Base-by-base conservation (phyloP, 169 alveolate species). In the Plasmodium billcollinsi region DNA sequence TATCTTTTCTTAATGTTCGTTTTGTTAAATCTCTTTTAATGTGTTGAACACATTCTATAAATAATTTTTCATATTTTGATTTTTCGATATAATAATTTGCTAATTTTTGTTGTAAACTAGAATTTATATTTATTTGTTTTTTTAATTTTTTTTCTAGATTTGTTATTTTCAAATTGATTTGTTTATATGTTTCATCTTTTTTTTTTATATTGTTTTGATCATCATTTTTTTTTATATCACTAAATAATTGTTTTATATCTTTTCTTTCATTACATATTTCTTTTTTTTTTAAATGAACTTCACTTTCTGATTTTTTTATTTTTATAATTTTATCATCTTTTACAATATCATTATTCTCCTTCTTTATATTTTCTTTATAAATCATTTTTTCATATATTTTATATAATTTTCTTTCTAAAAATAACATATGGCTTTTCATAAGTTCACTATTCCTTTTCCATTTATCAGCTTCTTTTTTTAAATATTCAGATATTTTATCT, bases 391-490 rank as follows among this genome's bases (percentile, higher is more conserved):
- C 90, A 54, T 52, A 80, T 21, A 58, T 39, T 47, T 80, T 80
- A 47, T 78, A 39, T n/a, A 80, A 50, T 50, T 80, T 80, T 72
- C 56, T 54, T 72, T 80, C 90, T 50, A 80, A 58, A 58, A 69
- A 80, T 15, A 80, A 15, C 90, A 80, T 80, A 29, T 80, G 90
- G 39, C 39, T 69, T 61, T 80, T 80, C 90, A 80, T 80, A 21
- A 80, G 90, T 43, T 66, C 83, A 33, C 90, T 80, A 50, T 80
- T 80, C 65, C 90, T 66, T 63, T 80, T 80, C 90, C 90, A 80
- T n/a, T 80, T 80, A 49, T 80, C 90, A n/a, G 90, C 90, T 49
- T 80, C 90, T 49, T 80, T 80, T 69, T 80, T 80, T 50, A 80
- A 80, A 47, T 63, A 80, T 47, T 80, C 74, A 7, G 90, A 80